Conservation (phyloP, 1,284 basidiomycete genomes). For the Sanghuangporus baumii region DNA sequence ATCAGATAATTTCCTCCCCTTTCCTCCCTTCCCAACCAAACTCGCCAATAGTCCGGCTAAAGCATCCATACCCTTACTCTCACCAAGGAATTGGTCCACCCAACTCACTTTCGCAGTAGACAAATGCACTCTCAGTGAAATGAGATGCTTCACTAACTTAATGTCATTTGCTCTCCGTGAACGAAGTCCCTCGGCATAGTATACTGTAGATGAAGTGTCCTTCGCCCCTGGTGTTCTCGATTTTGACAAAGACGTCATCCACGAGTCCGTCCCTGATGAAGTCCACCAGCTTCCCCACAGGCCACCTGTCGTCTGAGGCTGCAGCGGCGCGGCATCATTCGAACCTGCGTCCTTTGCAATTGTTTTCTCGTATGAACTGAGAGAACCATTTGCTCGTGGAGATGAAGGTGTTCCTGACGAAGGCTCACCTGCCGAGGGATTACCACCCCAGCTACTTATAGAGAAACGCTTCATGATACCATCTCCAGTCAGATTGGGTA, state of each 20-base stretch:
- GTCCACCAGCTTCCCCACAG: slow-evolving; percentile 72
- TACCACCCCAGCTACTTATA: slow-evolving; percentile 32
- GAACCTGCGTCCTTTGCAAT: slow-evolving; percentile 24
- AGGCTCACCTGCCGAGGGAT: slow-evolving; percentile 23
- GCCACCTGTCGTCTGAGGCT: slow-evolving; percentile 67
- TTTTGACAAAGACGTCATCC: slow-evolving; percentile 26
- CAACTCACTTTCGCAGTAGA: slow-evolving; percentile 78
- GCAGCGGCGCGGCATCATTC: slow-evolving; percentile 33
- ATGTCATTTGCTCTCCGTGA: slow-evolving; percentile 47
- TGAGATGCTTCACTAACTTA: slow-evolving; percentile 71
- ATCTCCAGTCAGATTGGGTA: slow-evolving; percentile 67
- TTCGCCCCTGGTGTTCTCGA: slow-evolving; percentile 27
- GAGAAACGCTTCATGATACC: slow-evolving; percentile 73
- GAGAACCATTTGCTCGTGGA: slow-evolving; percentile 33
- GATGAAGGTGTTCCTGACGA: slow-evolving; percentile 27
- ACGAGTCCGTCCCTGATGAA: slow-evolving; percentile 50
- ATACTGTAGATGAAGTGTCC: slow-evolving; percentile 44
- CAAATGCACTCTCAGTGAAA: slow-evolving; percentile 80
- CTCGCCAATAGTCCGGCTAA: slow-evolving; percentile 52
- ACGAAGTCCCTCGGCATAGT: slow-evolving; percentile 56
- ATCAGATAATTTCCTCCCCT: slow-evolving; percentile 53
- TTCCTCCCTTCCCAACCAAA: slow-evolving; percentile 59
- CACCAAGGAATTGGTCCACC: slow-evolving; percentile 70
- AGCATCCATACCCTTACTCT: slow-evolving; percentile 61
- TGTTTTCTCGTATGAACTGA: slow-evolving; percentile 18